Base-by-base conservation (phyloP, 495 filamentous ascomycete genomes). In the Podospora didyma region DNA sequence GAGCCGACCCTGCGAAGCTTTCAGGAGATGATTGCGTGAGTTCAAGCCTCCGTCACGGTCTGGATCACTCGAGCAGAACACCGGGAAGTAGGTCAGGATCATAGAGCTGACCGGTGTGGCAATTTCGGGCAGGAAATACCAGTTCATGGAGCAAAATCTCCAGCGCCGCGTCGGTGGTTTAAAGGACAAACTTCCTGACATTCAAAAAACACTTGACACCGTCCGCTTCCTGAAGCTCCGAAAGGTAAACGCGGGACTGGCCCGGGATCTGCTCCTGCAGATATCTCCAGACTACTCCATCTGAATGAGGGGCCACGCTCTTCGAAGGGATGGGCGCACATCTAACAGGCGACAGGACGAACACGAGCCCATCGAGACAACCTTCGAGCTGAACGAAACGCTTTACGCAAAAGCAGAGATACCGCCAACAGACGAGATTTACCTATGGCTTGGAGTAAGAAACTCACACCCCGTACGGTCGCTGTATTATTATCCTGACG, bases 81-180 rank as follows among this genome's bases (percentile, higher is more conserved):
- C 16, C 28, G 16, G 0, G 11, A 46, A 44, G 34, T 2, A 37
- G 44, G 9, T 31, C 4, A 31, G 9, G 26, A 31, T 31, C 4
- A 9, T 31, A 31, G 26, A 31, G 4, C 26, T 31, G 9, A 31
- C 26, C 26, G 4, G 3, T 0, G 12, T 14, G 39, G 12, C 39
- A 16, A 42, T 17, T 42, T 16, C 12, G 10, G 28, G 28, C 51
- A 92, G 88, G 53, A 97, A 98, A 79, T 98, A 98, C 76, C 95
- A 97, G 71, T 98, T 97, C 75, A 98, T 98, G 94, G 91, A 97
- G 77, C 79, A 87, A 63, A 97, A 96, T 75, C 89, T 89, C 23
- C 86, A 93, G 64, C 79, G 89, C 48, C 84, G 94, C 46, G 86
- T 86, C n/a, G 79, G 79, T 11, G 90, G 92, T 16, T 75, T 97